Conservation (phyloP, 2,329 filamentous ascomycete genomes). For the Diaporthe eres region DNA sequence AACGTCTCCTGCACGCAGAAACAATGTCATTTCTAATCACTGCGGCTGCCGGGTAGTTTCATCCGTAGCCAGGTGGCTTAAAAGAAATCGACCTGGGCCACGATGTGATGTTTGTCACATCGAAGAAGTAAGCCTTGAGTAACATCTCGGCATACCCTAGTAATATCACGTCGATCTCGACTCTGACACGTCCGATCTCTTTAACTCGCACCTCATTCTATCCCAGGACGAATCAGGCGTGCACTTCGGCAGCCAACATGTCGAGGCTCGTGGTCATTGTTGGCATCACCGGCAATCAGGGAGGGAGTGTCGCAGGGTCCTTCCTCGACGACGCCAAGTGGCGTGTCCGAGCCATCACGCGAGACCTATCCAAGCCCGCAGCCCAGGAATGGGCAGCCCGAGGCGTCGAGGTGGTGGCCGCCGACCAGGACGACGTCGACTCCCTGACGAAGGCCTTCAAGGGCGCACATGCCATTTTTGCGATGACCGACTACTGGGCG, state of each 20-base stretch:
- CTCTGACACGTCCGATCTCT: background rate
- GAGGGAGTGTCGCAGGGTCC: background rate
- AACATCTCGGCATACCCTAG: background rate
- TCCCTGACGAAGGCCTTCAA: background rate
- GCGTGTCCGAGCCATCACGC: constrained; percentile 47
- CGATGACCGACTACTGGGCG: constrained; percentile 25
- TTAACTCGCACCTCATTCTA: background rate
- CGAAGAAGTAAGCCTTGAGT: background rate
- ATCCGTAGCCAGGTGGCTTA: background rate
- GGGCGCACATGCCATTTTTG: constrained; percentile 8
- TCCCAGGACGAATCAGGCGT: background rate
- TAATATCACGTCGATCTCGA: background rate
- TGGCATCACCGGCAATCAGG: background rate
- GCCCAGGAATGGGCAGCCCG: constrained; percentile 43
- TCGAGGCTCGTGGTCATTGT: background rate
- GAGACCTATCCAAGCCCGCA: constrained; percentile 42
- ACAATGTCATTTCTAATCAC: background rate
- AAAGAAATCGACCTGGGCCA: background rate
- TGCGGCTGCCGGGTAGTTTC: background rate
- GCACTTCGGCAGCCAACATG: background rate
- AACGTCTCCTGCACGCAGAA: too few species aligned
- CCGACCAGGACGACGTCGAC: constrained; percentile 14
- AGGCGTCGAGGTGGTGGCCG: constrained; percentile 2
- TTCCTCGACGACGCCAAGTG: constrained; percentile 42
- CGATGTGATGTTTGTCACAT: too few species aligned